A percentile compares a stretch with the other conserved stretches of the same genome.
Conservation (phyloP, 495 filamentous ascomycete species). For the Parmelia sp. region DNA sequence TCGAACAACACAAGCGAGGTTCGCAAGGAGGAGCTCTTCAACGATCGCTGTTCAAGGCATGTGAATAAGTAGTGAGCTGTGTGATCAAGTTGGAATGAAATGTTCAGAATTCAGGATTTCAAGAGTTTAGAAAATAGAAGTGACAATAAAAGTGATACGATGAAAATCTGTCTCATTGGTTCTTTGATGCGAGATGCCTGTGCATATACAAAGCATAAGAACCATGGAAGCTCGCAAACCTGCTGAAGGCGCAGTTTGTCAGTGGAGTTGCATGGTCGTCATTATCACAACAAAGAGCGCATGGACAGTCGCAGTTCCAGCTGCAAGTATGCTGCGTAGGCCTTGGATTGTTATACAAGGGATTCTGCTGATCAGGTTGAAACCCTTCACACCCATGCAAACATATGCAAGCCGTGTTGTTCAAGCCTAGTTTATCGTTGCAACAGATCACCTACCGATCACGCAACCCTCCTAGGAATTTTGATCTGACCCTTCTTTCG, state of each 20-base stretch:
- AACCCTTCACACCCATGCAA: not conserved
- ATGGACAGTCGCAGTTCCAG: not conserved
- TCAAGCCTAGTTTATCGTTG: not conserved
- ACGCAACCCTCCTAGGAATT: constrained; percentile 59
- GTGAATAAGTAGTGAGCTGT: not conserved
- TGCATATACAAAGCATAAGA: constrained; percentile 1
- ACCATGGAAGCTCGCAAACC: not conserved
- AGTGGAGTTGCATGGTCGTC: not conserved
- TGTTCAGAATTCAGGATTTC: not conserved
- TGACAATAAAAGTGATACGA: not conserved
- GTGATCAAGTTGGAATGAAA: not conserved
- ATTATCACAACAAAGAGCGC: constrained; percentile 1
- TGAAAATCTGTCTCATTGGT: not conserved
- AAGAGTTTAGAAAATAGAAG: not conserved
- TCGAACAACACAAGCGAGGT: not conserved
- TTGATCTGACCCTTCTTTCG: constrained; percentile 68
- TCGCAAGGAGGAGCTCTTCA: not conserved
- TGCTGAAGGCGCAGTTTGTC: not conserved
- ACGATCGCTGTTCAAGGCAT: not conserved
- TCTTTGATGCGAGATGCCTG: not conserved
- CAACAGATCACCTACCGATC: constrained; percentile 5
- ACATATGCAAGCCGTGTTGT: not conserved
- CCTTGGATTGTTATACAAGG: not conserved
- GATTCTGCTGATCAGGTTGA: not conserved
- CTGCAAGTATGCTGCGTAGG: not conserved